phyloP scores from a whole-genome alignment of 257 asterid species.

The Plantago elongata region DNA sequence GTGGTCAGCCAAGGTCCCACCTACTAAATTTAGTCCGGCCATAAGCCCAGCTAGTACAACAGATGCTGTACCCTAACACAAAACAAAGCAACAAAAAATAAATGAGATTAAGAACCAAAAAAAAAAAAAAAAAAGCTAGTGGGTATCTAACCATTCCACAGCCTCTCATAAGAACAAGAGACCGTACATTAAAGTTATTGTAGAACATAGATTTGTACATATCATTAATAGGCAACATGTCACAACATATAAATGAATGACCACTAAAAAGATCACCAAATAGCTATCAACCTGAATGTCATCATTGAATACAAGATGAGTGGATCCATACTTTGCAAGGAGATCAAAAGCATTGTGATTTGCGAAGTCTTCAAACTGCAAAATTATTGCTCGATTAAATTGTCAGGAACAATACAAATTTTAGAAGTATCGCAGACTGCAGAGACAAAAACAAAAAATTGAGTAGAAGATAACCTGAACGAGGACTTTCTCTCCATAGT shows the following conservation, averaged over 20 bases:
- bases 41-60: slow-evolving; percentile 77
- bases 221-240: neutral
- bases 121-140: no score
- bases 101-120: neutral
- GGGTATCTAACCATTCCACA: no score
- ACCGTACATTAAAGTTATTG: neutral
- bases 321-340: slow-evolving; percentile 58
- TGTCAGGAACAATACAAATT: neutral
- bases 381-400: slow-evolving; percentile 11
- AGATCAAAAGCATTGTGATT: slow-evolving; percentile 87
- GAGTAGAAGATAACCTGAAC: slow-evolving; percentile 45
- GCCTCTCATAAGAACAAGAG: no score
- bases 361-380: slow-evolving; percentile 84
- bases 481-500: slow-evolving; percentile 79
- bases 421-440: neutral
- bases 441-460: neutral
- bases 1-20: slow-evolving; percentile 70
- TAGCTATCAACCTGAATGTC: slow-evolving; percentile 56
- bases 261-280: neutral
- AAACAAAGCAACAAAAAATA: neutral
- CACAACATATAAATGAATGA: neutral
- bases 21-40: slow-evolving; percentile 56
- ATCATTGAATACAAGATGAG: slow-evolving; percentile 81
- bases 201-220: neutral
- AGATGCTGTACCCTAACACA: slow-evolving; percentile 72